Evolutionary conservation across 106 monocot species (phyloP).

Genomic region (Dendrobium chrysotoxum): DNA sequence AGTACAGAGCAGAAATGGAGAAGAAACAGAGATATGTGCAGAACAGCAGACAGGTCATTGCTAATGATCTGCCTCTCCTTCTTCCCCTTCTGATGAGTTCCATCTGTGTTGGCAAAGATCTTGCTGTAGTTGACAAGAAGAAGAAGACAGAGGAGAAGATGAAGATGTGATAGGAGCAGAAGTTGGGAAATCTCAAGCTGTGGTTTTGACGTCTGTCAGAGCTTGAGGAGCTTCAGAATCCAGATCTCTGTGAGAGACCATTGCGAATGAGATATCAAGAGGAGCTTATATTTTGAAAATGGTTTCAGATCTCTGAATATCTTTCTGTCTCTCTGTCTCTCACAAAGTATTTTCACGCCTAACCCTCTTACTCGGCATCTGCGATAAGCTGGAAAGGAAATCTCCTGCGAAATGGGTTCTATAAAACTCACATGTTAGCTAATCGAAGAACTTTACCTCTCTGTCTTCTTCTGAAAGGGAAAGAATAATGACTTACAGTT

Average conservation of each 20-base stretch:
- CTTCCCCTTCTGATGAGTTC: not conserved
- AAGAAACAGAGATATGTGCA: not conserved
- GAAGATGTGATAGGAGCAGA: not conserved
- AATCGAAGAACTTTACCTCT: not conserved
- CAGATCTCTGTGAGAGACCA: not conserved
- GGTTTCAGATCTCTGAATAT: not conserved
- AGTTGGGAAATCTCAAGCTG: not conserved
- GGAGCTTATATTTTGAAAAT: not conserved
- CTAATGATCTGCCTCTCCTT: not conserved
- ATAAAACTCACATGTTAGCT: not conserved
- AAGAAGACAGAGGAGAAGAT: not conserved
- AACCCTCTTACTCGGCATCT: not conserved
- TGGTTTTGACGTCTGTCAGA: not conserved
- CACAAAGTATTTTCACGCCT: not conserved
- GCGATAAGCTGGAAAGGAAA: not conserved
- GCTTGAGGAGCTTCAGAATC: not conserved
- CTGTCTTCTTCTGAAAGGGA: slow-evolving; percentile 2
- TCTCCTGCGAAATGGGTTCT: not conserved
- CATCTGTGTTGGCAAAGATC: not conserved
- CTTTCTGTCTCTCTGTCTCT: not conserved
- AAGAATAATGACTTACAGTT: not conserved
- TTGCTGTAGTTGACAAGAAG: not conserved
- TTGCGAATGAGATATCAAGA: not conserved
- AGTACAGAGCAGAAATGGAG: not conserved
- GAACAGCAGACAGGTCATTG: slow-evolving; percentile 4